Base-by-base conservation (phyloP, 805 yeast genomes). In the Ogataea sp. region DNA sequence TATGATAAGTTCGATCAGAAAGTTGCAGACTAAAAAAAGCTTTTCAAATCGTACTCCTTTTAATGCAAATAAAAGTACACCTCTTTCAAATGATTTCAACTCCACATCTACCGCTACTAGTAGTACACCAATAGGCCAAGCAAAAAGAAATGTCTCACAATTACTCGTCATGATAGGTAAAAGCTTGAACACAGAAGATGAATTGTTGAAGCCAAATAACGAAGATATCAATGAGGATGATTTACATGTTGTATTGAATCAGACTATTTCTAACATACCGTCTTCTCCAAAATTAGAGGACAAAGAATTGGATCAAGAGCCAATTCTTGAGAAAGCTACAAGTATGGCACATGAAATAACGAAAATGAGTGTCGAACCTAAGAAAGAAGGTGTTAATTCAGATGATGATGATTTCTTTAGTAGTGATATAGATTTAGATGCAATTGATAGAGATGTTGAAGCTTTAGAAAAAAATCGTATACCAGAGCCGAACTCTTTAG, bases 381-480 rank as follows among this genome's bases (percentile, higher is more conserved):
- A 23, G 11, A 23, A 7, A 23, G 11, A 7, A 8, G 26, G 7
- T 23, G 26, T 8, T 8, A 23, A 23, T 23, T 7, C 10, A 23
- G 16, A 26, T 10, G 32, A 40, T 7, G 58, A 52, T 34, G 45
- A 43, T 6, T 55, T 61, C 34, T 49, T 55, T 29, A 62, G 56
- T 30, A 62, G 57, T 38, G 64, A 61, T 30, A 44, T 57, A 3
- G 64, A 58, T 38, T 39, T 54, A 49, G 53, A 47, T 26, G 63
- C 56, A 8, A 23, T 23, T 23, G 26, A 23, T 11, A 11, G 10
- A 29, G 32, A 15, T 15, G 32, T 29, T 15, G 20, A 29, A 5
- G n/a, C n/a, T n/a, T n/a, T n/a, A n/a, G n/a, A n/a, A n/a, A n/a
- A n/a, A n/a, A n/a, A n/a, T n/a, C n/a, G n/a, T n/a, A n/a, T n/a